phyloP scores from a whole-genome alignment of 176 grass and related monocot species.

The Carex pumila region DNA sequence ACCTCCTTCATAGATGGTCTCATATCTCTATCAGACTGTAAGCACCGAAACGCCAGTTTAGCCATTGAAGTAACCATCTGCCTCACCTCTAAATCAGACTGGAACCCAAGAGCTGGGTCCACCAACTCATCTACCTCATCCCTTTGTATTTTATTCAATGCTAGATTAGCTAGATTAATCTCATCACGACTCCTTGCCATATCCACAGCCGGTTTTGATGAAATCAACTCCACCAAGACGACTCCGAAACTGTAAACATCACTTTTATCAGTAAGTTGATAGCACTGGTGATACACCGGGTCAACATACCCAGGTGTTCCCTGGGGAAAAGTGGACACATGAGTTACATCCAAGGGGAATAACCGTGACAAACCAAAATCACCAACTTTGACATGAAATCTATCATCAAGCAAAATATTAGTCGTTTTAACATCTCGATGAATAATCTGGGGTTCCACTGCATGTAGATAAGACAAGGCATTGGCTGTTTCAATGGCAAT shows the following conservation, averaged over 20 bases:
- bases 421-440: conserved; percentile 88
- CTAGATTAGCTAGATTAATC: conserved; percentile 66
- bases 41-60: conserved; percentile 65
- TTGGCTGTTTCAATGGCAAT: conserved; percentile 81
- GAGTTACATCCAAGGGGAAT: conserved; percentile 64
- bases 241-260: conserved; percentile 97
- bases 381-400: conserved; percentile 75
- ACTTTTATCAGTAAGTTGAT: conserved; percentile 92
- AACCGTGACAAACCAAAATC: conserved; percentile 79
- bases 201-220: conserved; percentile 89
- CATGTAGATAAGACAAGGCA: conserved; percentile 65
- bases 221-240: conserved; percentile 74
- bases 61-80: conserved; percentile 37
- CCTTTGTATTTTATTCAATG: conserved; percentile 67
- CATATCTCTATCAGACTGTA: conserved; percentile 61
- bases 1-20: conserved; percentile 70
- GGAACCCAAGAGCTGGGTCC: conserved; percentile 44
- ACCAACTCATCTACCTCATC: conserved; percentile 50
- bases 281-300: conserved; percentile 75
- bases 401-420: conserved; percentile 72
- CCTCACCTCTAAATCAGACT: conserved; percentile 36
- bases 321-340: conserved; percentile 88
- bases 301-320: conserved; percentile 94
- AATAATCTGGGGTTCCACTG: conserved; percentile 57
- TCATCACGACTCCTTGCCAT: conserved; percentile 50